A percentile compares a stretch with the other conserved stretches of the same genome.
These are phyloP conservation scores for Themeda triandra DNA, from an alignment of 176 grass and related monocot genomes.

Conservation along the genomic window DNA sequence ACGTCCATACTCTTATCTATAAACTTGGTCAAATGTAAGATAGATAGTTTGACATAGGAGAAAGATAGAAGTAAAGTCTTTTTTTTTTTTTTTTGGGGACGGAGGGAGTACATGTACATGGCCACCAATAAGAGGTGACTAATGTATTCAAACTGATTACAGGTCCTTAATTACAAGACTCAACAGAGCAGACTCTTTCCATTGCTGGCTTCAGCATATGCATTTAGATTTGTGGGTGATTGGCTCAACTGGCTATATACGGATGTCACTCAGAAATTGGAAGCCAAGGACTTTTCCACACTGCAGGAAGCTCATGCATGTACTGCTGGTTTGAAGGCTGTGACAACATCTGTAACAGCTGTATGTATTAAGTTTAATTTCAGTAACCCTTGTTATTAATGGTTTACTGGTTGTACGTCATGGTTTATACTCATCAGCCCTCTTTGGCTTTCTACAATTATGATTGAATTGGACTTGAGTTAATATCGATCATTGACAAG, in stretches of 20 bases:
- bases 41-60: not conserved
- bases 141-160: slow-evolving; percentile 32
- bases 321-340: slow-evolving; percentile 91
- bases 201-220: slow-evolving; percentile 94
- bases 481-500: not conserved
- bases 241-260: slow-evolving; percentile 97
- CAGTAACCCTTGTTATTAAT: not conserved
- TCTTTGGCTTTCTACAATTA: not conserved
- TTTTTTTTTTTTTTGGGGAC: too few relatives aligned
- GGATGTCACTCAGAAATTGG: slow-evolving; percentile 79
- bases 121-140: not conserved
- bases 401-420: not conserved
- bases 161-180: slow-evolving; percentile 99
- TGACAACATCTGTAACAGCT: slow-evolving; percentile 88
- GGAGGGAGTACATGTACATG: not conserved
- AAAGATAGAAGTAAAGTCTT: not conserved
- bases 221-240: slow-evolving; percentile 92
- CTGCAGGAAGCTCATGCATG: slow-evolving; percentile 94
- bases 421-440: too few relatives aligned
- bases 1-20: not conserved
- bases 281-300: slow-evolving; percentile 92
- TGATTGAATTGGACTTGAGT: not conserved
- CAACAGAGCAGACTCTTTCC: slow-evolving; percentile 98
- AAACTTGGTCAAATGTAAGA: not conserved
- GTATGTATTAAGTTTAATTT: slow-evolving; percentile 44